Evolutionary conservation across 495 filamentous ascomycete species (phyloP), one percentile per base, ranked within the genome.

Genomic region (Tricharina praecox): DNA sequence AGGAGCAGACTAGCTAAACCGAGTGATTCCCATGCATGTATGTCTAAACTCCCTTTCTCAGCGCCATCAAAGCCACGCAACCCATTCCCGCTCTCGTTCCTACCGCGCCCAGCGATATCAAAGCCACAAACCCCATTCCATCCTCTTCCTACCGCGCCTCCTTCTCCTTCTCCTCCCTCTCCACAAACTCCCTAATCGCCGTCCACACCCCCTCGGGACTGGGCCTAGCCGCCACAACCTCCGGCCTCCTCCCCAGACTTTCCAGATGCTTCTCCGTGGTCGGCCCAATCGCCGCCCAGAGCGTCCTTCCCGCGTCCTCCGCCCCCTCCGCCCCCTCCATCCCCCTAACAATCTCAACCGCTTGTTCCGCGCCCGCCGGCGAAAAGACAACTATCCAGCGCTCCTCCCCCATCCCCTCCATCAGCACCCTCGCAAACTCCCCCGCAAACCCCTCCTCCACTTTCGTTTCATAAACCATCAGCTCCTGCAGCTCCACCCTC

Each of bases 361-460:
- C 56, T 37, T 30, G 38, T 21, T 58, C 53, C 7, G 51, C 58
- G 3, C 54, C 54, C 4, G 79, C 85, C 1, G 90, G 85, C 33
- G 87, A 95, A 55, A 99, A 99, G 5, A 96, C 81, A 10, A 94
- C 82, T 1, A 87, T 77, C 87, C 90, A 96, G 19, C 34, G 18
- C n/a, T n/a, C n/a, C n/a, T n/a, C n/a, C n/a, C n/a, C n/a, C 25
- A 47, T 53, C 24, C 55, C 57, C 30, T 59, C 62, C 15, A 57
- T 46, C 24, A 73, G 66, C 8, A 68, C 56, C 7, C 47, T 49
- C 15, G 51, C 56, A 53, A 94, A 93, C 46, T 79, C 68, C 0
- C 66, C 54, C 47, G 74, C 70, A 54, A 96, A 96, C 9, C 71
- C 74, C 23, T 69, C 70, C 72, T 82, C 79, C 32, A 85, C 82